Evolutionary conservation across 106 monocot species (phyloP).

Genomic region (Acanthochlamys bracteata): DNA sequence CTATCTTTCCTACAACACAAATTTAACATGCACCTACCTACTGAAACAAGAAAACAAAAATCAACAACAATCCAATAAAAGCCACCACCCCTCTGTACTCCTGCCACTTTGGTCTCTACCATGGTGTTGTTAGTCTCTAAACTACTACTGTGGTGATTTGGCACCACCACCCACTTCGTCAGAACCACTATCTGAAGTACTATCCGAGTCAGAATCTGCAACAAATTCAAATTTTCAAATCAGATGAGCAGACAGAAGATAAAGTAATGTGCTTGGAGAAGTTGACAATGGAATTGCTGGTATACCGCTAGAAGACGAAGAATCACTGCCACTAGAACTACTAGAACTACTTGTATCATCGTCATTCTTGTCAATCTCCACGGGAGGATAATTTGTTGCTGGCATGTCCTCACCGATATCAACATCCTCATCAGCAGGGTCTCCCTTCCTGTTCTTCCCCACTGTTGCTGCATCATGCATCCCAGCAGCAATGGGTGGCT

Average conservation of each 20-base stretch:
- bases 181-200: conserved; percentile 54
- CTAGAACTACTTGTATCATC: conserved; percentile 41
- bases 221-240: neutral
- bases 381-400: conserved; percentile 43
- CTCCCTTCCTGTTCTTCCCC: conserved; percentile 31
- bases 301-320: conserved; percentile 51
- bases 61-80: too few species aligned
- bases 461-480: neutral
- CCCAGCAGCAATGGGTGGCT: conserved; percentile 8
- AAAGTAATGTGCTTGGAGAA: neutral
- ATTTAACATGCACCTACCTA: too few species aligned
- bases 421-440: conserved; percentile 62
- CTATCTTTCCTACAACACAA: too few species aligned
- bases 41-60: too few species aligned
- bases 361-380: conserved; percentile 73
- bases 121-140: too few species aligned
- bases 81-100: too few species aligned
- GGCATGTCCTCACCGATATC: conserved; percentile 95
- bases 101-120: too few species aligned
- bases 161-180: conserved; percentile 3
- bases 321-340: conserved; percentile 38
- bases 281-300: neutral
- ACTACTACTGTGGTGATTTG: too few species aligned
- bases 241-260: neutral
- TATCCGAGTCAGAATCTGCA: conserved; percentile 61